Evolutionary conservation across 2,329 filamentous ascomycete species (phyloP).

Genomic region (Ascosphaera apis): DNA sequence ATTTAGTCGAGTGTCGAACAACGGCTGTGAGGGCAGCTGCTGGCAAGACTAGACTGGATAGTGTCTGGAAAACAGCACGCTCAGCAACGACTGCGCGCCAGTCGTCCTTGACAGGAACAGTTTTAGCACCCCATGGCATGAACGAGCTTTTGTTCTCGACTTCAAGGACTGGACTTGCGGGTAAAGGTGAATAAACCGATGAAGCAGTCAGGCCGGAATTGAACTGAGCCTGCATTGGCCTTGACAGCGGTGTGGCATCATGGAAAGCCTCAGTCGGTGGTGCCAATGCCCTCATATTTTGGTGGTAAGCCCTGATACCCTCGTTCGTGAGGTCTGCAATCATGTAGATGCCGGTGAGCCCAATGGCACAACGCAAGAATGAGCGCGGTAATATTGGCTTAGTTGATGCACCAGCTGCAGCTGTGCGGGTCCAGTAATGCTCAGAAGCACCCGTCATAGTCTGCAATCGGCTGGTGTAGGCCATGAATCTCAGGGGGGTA

Average conservation of each 20-base stretch:
- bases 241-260: conserved; percentile 10
- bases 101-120: conserved; percentile 58
- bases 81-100: conserved; percentile 81
- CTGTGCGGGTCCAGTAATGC: too few species aligned
- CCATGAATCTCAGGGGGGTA: too few species aligned
- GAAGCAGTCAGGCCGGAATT: conserved; percentile 1
- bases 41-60: conserved; percentile 84
- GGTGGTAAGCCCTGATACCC: conserved; percentile 81
- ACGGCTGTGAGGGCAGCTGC: conserved; percentile 88
- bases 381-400: conserved; percentile 62
- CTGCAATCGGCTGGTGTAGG: too few species aligned
- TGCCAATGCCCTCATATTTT: conserved; percentile 55
- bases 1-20: conserved; percentile 66
- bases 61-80: conserved; percentile 65
- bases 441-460: too few species aligned
- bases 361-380: conserved; percentile 64
- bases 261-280: conserved; percentile 33
- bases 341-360: conserved; percentile 78
- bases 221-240: not conserved
- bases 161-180: conserved; percentile 10
- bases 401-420: too few species aligned
- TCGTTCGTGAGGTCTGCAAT: conserved; percentile 78
- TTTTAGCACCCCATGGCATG: conserved; percentile 19
- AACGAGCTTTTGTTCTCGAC: conserved; percentile 8
- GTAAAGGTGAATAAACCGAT: conserved; percentile 8